Base-by-base conservation (phyloP, 768 basidiomycete genomes). In the Tremella mesenterica region DNA sequence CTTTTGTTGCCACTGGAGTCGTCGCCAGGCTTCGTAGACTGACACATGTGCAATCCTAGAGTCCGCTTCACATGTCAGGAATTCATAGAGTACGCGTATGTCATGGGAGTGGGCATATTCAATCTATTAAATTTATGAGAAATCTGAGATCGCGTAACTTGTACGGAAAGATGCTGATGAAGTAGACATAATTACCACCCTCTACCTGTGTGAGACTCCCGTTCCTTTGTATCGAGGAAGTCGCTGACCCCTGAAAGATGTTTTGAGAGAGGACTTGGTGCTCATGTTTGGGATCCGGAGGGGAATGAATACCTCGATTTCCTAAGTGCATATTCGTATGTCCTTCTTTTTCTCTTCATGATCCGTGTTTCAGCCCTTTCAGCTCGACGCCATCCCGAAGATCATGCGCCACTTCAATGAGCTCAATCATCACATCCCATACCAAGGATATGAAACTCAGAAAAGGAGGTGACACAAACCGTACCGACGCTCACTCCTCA, bases 281-380 rank as follows among this genome's bases (percentile, higher is more conserved):
- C 87, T n/a, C 57, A 59, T 26, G 54, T 65, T 28, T 93, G 88
- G 86, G 92, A 95, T 70, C 86, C 85, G 2, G 91, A 93, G 79
- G 92, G 91, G 58, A 84, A 81, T 48, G 86, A 91, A 69, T 99
- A 95, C 75, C 90, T 96, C 58, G 95, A 99, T 69, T 95, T 96
- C 88, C 79, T 99, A 18, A 88, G 88, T 41, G 95, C 95, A 26
- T 97, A 97, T 76, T 92, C 88, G 88, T 92, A 71, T 77, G 85
- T 77, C n/a, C n/a, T n/a, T n/a, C n/a, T 25, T 50, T 38, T 20
- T 3, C 18, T n/a, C 4, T n/a, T 18, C 4, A 18, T 29, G 27
- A 16, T 29, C 29, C 25, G 18, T 18, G 9, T 29, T n/a, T n/a
- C n/a, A n/a, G n/a, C n/a, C n/a, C n/a, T n/a, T n/a, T n/a, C n/a